Evolutionary conservation across 148 eudicot genomes (phyloP).

Genomic region (Vaccinium myrtillus): DNA sequence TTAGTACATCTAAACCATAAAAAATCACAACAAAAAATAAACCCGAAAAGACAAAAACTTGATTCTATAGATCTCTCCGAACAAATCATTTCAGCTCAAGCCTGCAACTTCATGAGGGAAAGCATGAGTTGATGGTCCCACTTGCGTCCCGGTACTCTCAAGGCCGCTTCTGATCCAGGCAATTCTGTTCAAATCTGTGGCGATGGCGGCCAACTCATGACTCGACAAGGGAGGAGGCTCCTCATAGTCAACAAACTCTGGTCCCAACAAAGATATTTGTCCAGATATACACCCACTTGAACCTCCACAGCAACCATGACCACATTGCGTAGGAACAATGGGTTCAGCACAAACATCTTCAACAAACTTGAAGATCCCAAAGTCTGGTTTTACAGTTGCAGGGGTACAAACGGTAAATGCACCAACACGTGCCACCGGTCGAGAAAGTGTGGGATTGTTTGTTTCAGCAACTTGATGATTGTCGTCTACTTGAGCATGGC

Average conservation of each 20-base stretch:
- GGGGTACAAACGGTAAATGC: slow-evolving; percentile 58
- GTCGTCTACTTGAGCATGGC: slow-evolving; percentile 19
- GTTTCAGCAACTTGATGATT: slow-evolving; percentile 23
- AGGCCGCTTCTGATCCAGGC: slow-evolving; percentile 91
- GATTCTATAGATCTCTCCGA: not conserved
- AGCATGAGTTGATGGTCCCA: slow-evolving; percentile 31
- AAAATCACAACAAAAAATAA: not conserved
- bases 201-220: slow-evolving; percentile 62
- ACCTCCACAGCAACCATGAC: slow-evolving; percentile 67
- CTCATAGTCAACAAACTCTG: slow-evolving; percentile 83
- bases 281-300: slow-evolving; percentile 22
- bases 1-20: no score
- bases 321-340: slow-evolving; percentile 57
- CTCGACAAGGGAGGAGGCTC: slow-evolving; percentile 55
- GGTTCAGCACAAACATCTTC: slow-evolving; percentile 50
- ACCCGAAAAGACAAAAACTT: not conserved
- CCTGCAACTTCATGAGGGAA: slow-evolving; percentile 48
- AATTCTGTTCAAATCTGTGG: slow-evolving; percentile 67
- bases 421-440: slow-evolving; percentile 71
- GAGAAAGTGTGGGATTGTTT: slow-evolving; percentile 38
- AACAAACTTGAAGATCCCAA: slow-evolving; percentile 42
- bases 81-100: slow-evolving; percentile 33
- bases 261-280: slow-evolving; percentile 60
- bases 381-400: slow-evolving; percentile 42
- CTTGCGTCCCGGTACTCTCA: slow-evolving; percentile 35